These are phyloP conservation scores for Rhizopogon vinicolor DNA, from an alignment of 768 basidiomycete species.

Conservation along the genomic window DNA sequence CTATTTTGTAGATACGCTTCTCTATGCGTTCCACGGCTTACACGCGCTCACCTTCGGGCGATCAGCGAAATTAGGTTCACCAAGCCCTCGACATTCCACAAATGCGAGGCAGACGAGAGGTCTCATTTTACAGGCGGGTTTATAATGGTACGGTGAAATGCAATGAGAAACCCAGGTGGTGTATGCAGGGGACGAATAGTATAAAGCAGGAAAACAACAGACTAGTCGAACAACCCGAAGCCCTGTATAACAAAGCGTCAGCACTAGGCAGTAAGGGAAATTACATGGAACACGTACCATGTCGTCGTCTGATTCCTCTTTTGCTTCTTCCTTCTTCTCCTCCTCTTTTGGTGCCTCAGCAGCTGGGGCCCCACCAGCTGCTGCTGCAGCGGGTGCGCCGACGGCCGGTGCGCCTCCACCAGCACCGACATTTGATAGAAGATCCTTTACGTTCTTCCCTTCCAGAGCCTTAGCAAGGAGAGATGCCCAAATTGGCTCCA, in stretches of 20 bases:
- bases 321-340: conserved; percentile 77
- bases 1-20: too few relatives aligned
- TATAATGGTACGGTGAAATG: too few relatives aligned
- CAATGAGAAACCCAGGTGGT: not conserved
- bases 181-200: conserved; percentile 15
- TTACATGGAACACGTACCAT: conserved; percentile 50
- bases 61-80: too few relatives aligned
- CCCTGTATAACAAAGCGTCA: conserved; percentile 45
- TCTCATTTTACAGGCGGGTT: too few relatives aligned
- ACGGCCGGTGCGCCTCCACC: conserved; percentile 85
- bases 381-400: conserved; percentile 44
- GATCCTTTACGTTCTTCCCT: conserved; percentile 95
- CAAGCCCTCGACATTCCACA: too few relatives aligned
- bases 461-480: conserved; percentile 97
- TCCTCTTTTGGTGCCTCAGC: conserved; percentile 68
- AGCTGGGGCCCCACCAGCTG: conserved; percentile 52
- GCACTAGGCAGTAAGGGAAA: not conserved
- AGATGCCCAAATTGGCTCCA: conserved; percentile 96
- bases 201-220: conserved; percentile 18
- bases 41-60: too few relatives aligned
- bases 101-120: too few relatives aligned
- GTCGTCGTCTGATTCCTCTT: conserved; percentile 88
- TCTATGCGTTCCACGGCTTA: too few relatives aligned
- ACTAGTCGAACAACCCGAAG: conserved; percentile 95
- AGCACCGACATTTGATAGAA: conserved; percentile 91